A percentile compares a stretch with the other conserved stretches of the same genome.
phyloP scores from a whole-genome alignment of 2,329 filamentous ascomycete species.

The Fusarium concolor region DNA sequence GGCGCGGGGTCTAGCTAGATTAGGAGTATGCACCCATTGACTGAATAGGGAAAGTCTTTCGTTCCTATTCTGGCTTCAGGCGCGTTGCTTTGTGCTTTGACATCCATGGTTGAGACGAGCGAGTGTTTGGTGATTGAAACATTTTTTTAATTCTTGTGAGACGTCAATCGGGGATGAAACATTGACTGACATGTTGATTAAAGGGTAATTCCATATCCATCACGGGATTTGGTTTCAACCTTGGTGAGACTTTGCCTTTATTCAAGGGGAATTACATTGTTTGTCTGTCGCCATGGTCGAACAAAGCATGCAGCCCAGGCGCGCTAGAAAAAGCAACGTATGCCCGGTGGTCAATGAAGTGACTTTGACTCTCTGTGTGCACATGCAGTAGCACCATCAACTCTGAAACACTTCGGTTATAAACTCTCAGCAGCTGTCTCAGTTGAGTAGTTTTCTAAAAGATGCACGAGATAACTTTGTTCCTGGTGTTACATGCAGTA shows the following conservation, averaged over 20 bases:
- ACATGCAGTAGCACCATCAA: constrained; percentile 6
- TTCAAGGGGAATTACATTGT: constrained; percentile 1
- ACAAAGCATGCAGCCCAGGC: background rate
- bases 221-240: background rate
- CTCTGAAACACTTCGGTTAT: constrained; percentile 17
- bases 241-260: background rate
- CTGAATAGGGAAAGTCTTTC: constrained; percentile 13
- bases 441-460: background rate
- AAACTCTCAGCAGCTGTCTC: background rate
- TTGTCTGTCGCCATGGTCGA: constrained; percentile 24
- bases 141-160: constrained; percentile 3
- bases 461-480: constrained; percentile 1
- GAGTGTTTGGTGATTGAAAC: constrained; percentile 17
- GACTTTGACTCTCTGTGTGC: background rate
- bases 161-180: constrained; percentile 21
- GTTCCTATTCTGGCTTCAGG: constrained; percentile 3
- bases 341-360: no score
- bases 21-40: constrained; percentile 14
- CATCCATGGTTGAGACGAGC: constrained; percentile 11
- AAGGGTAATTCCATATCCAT: background rate
- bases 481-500: background rate
- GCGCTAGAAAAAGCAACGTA: constrained; percentile 4
- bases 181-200: background rate
- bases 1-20: constrained; percentile 36
- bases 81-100: background rate